phyloP scores from a whole-genome alignment of 176 grass and related monocot genomes.

The Rhynchospora pubera region DNA sequence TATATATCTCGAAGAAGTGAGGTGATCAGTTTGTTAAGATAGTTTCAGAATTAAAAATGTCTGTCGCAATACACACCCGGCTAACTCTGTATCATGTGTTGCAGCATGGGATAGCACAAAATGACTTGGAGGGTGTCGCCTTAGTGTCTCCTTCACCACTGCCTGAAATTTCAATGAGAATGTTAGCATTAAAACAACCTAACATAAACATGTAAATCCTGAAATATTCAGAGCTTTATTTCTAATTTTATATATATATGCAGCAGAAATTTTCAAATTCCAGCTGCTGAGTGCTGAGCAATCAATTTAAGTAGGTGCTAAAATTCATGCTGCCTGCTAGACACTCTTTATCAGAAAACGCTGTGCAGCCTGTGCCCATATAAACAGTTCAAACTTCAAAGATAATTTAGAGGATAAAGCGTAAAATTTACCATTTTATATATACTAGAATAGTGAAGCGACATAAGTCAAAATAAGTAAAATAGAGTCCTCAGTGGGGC shows the following conservation, averaged over 20 bases:
- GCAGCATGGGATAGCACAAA: conserved; percentile 91
- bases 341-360: not conserved
- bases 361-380: not conserved
- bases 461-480: not conserved
- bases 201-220: not conserved
- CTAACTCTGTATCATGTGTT: conserved; percentile 75
- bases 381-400: not conserved
- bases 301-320: not conserved
- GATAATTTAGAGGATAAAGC: not conserved
- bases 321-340: not conserved
- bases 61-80: conserved; percentile 20
- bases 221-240: not conserved
- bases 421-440: no score
- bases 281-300: not conserved
- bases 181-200: not conserved
- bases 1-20: not conserved
- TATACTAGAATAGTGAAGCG: not conserved
- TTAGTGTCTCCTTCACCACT: conserved; percentile 92
- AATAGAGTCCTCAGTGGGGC: not conserved
- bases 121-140: conserved; percentile 92
- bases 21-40: not conserved
- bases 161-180: conserved; percentile 33
- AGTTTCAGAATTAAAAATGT: not conserved
- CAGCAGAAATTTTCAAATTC: not conserved
- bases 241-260: not conserved